A percentile compares a stretch with the other conserved stretches of the same genome.
Evolutionary conservation across 2,329 filamentous ascomycete species (phyloP).

Genomic region (Thermothelomyces thermophilus): DNA sequence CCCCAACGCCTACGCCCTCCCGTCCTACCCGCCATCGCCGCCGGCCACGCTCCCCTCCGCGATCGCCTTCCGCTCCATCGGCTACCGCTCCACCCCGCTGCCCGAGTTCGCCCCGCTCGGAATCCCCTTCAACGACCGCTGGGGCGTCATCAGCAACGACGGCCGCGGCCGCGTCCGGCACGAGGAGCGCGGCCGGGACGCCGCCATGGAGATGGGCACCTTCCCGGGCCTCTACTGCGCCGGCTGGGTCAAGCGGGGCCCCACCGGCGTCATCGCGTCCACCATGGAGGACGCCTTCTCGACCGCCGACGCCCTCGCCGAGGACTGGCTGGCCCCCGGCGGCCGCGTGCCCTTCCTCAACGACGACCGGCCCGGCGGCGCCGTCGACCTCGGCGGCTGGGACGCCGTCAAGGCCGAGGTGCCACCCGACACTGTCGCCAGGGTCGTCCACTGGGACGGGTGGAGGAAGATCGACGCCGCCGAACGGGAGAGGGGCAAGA

Average conservation of each 20-base stretch:
- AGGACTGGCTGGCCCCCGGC: conserved; percentile 57
- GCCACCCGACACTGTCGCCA: too few species aligned
- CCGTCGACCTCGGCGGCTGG: conserved; percentile 55
- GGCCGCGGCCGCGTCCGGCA: conserved; percentile 56
- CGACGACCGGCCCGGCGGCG: conserved; percentile 4
- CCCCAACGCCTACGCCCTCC: conserved; percentile 41
- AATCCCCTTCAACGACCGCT: conserved; percentile 67
- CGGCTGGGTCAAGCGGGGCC: conserved; percentile 93
- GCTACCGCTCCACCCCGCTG: conserved; percentile 77
- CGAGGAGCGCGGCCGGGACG: conserved; percentile 29
- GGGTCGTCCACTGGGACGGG: conserved; percentile 70
- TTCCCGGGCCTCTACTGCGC: conserved; percentile 79
- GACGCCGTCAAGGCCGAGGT: conserved; percentile 62
- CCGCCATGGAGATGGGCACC: conserved; percentile 36
- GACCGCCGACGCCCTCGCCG: conserved; percentile 73
- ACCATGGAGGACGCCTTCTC: conserved; percentile 94
- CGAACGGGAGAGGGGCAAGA: conserved; percentile 61
- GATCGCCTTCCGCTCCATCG: conserved; percentile 86
- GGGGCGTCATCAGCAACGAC: conserved; percentile 79
- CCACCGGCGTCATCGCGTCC: conserved; percentile 89
- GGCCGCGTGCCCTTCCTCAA: conserved; percentile 34
- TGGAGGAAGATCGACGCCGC: conserved; percentile 78
- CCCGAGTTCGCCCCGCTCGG: conserved; percentile 66
- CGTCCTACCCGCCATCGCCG: conserved; percentile 31
- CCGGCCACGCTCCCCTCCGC: conserved; percentile 52